Percentiles rank a stretch among this genome's conserved stretches.
phyloP scores from a whole-genome alignment of 2,329 filamentous ascomycete genomes.

The Penicillium digitatum region DNA sequence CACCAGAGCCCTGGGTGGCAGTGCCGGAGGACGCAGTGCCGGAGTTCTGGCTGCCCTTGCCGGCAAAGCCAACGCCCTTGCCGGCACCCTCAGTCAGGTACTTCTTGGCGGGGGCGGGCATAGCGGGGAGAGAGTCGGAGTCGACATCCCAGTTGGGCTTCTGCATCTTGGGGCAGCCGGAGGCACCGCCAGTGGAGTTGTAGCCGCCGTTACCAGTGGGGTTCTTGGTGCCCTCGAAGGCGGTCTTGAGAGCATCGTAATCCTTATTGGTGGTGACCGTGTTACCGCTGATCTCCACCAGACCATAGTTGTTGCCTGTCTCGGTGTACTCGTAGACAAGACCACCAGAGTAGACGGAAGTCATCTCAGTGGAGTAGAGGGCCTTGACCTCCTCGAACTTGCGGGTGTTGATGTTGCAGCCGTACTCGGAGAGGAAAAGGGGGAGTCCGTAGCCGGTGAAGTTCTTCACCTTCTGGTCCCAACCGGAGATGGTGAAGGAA shows the following conservation, averaged over 20 bases:
- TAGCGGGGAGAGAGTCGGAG: constrained; percentile 52
- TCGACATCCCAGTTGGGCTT: constrained; percentile 55
- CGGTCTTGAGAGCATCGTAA: constrained; percentile 56
- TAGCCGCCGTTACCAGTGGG: constrained; percentile 58
- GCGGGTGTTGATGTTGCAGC: constrained; percentile 78
- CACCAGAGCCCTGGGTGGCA: constrained; percentile 50
- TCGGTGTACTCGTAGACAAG: constrained; percentile 95
- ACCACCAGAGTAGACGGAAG: constrained; percentile 85
- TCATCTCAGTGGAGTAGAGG: constrained; percentile 82
- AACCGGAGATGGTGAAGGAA: constrained; percentile 71
- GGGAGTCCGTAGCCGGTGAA: constrained; percentile 83
- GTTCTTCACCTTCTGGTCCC: constrained; percentile 83
- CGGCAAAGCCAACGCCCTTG: constrained; percentile 53
- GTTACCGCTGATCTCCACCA: constrained; percentile 62
- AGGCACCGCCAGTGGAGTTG: constrained; percentile 52
- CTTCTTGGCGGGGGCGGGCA: constrained; percentile 53
- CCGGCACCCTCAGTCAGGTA: constrained; percentile 59
- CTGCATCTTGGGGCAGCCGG: constrained; percentile 52
- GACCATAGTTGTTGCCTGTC: constrained; percentile 75
- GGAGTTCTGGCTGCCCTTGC: constrained; percentile 54
- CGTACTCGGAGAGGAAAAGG: constrained; percentile 93
- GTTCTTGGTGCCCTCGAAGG: constrained; percentile 48
- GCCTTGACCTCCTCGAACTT: constrained; percentile 74
- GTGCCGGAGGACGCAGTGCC: constrained; percentile 49
- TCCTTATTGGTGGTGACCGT: constrained; percentile 58